Conservation (phyloP, 768 basidiomycete species). For the Cystobasidium onofrii region DNA sequence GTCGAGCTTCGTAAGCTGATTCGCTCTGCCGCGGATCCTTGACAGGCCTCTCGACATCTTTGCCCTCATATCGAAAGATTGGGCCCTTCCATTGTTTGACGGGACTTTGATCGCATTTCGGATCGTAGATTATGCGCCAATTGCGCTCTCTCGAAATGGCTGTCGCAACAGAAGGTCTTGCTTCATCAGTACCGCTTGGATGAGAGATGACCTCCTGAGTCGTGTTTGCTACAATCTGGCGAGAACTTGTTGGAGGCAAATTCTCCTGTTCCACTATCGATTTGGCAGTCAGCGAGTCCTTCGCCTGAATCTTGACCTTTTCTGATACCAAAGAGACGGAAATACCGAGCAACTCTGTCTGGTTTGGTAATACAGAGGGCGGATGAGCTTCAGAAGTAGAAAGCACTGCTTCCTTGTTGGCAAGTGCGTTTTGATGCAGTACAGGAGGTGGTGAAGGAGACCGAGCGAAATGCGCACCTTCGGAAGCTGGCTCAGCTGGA, state of each 20-base stretch:
- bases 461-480: background rate
- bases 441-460: background rate
- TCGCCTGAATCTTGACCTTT: background rate
- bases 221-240: no score
- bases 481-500: background rate
- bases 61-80: slow-evolving; percentile 50
- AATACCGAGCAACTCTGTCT: background rate
- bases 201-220: no score
- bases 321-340: background rate
- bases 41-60: slow-evolving; percentile 51
- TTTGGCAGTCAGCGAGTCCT: background rate
- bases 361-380: background rate
- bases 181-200: no score
- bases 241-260: no score
- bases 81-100: slow-evolving; percentile 29
- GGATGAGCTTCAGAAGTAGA: background rate
- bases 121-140: background rate
- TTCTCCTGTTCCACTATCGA: background rate
- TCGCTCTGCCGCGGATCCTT: slow-evolving; percentile 56
- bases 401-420: background rate
- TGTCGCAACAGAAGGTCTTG: no score
- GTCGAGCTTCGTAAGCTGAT: slow-evolving; percentile 40
- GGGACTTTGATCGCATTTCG: slow-evolving; percentile 25
- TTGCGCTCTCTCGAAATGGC: no score
- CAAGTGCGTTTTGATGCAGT: background rate